These are phyloP conservation scores for Karstenula rhodostoma DNA, from an alignment of 2,329 filamentous ascomycete species.

Conservation along the genomic window DNA sequence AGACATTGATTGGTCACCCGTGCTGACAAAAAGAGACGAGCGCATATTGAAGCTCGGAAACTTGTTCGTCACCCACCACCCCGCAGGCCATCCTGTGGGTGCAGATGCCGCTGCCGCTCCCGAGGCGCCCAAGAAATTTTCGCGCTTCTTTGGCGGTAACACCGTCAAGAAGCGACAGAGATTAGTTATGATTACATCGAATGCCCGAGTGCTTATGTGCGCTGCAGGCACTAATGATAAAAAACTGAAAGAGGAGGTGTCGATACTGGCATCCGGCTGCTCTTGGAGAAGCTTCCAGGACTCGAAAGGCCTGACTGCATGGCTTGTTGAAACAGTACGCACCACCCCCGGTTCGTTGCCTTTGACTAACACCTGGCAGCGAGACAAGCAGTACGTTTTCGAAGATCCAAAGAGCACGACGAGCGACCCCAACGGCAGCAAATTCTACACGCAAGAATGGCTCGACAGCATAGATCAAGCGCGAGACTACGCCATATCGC, in stretches of 20 bases:
- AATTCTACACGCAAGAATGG: constrained; percentile 86
- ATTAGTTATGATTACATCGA: constrained; percentile 93
- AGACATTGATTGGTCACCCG: constrained; percentile 98
- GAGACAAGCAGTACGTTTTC: constrained; percentile 89
- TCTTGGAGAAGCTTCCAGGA: constrained; percentile 83
- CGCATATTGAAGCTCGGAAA: constrained; percentile 95
- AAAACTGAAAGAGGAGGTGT: constrained; percentile 90
- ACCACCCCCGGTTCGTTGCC: neutral
- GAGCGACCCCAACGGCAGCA: constrained; percentile 68
- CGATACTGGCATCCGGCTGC: constrained; percentile 78
- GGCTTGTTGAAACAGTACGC: constrained; percentile 93
- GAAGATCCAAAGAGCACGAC: constrained; percentile 85
- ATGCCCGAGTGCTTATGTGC: constrained; percentile 86
- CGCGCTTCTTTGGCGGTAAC: constrained; percentile 90
- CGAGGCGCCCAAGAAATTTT: constrained; percentile 82
- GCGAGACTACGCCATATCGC: constrained; percentile 81
- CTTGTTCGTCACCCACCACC: constrained; percentile 80
- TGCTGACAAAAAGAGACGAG: constrained; percentile 89
- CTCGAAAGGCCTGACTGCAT: constrained; percentile 85
- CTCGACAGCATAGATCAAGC: constrained; percentile 87
- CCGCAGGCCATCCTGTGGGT: constrained; percentile 76
- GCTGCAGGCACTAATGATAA: constrained; percentile 95
- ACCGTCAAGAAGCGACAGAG: constrained; percentile 92
- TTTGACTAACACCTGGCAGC: constrained; percentile 59
- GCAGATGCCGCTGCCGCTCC: constrained; percentile 67